These are phyloP conservation scores for Bimuria novae-zelandiae DNA, from an alignment of 2,329 filamentous ascomycete species.

Conservation along the genomic window DNA sequence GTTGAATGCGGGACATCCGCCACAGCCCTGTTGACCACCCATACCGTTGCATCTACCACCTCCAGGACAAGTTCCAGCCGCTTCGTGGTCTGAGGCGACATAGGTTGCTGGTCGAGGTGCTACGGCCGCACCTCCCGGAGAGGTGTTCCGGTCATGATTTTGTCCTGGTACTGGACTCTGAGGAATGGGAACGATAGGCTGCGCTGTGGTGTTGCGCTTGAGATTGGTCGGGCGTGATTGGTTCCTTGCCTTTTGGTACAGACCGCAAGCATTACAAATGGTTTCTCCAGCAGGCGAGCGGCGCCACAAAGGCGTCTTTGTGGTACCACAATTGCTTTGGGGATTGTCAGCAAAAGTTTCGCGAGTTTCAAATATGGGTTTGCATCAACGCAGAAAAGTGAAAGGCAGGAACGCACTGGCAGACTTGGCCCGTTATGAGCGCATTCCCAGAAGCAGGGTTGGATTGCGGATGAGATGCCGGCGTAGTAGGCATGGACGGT, in stretches of 20 bases:
- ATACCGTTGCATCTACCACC: constrained; percentile 96
- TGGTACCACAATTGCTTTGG: constrained; percentile 88
- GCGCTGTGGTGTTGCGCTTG: constrained; percentile 68
- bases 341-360: constrained; percentile 13
- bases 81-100: constrained; percentile 74
- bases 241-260: constrained; percentile 93
- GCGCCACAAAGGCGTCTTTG: constrained; percentile 91
- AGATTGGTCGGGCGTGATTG: constrained; percentile 87
- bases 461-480: constrained; percentile 24
- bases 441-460: constrained; percentile 32
- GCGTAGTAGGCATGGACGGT: constrained; percentile 26
- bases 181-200: constrained; percentile 30
- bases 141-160: constrained; percentile 45
- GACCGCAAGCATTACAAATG: constrained; percentile 96
- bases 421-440: constrained; percentile 65
- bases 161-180: constrained; percentile 50
- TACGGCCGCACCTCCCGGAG: constrained; percentile 44
- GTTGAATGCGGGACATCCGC: constrained; percentile 96
- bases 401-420: constrained; percentile 62
- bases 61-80: constrained; percentile 89
- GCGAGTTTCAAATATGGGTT: background rate
- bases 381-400: background rate
- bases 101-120: constrained; percentile 65
- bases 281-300: constrained; percentile 90
- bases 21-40: constrained; percentile 91